Base-by-base conservation (phyloP, 805 yeast species). In the Clavispora vitiphila region DNA sequence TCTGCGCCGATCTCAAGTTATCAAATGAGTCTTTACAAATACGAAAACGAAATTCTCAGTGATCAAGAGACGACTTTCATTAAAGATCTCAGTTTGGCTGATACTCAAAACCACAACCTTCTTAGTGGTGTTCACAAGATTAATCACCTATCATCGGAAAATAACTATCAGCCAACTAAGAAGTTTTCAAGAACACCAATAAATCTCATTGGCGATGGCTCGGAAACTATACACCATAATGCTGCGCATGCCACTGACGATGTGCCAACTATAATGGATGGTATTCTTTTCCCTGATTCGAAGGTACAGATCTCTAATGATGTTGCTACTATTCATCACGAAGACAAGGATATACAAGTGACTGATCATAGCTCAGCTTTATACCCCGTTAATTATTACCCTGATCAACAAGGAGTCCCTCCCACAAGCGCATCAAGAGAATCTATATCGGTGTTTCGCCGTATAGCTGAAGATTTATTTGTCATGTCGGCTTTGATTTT, bases 1-100 rank as follows among this genome's bases (percentile, higher is more conserved):
- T 77, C 87, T 7, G 93, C 96, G 0, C 91, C 95, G 0, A 54
- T 75, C 1, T 83, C 96, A 0, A 70, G 75, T 38, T 88, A 83
- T 63, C 80, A 75, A 41, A 37, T 61, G 48, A 55, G 58, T 10
- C 51, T 68, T 30, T 61, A 60, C 47, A 58, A 59, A 34, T 39
- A 57, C 14, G 58, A 57, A 8, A 54, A 52, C 21, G 51, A 53
- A 3, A 29, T 35, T 14, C 40, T 46, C 22, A 52, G 46, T 20
- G 45, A 39, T 14, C 23, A 18, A 12, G 37, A 40, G 12, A 40
- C 42, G 10, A 40, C 53, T 8, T 37, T 38, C 15, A 52, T 56
- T 24, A 52, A 48, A 32, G 48, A 50, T 23, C 36, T 52, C 23
- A 46, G 46, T 27, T 42, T 50, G 19, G 23, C 23, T 11, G 40